Conservation (phyloP, 371 early-diverging fungal species). For the Lichtheimia hyalospora region DNA sequence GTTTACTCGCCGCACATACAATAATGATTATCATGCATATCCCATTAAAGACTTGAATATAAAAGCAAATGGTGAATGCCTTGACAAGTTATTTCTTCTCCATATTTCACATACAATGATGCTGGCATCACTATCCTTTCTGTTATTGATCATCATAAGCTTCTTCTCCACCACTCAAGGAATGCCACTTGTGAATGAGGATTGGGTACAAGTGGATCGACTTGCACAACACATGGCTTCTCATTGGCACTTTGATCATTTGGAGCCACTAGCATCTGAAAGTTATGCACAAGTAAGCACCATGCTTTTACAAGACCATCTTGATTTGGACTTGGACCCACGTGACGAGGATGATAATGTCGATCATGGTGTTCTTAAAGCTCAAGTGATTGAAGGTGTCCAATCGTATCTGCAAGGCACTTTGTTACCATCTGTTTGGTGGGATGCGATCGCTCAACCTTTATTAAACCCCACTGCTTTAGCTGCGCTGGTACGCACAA, state of each 20-base stretch:
- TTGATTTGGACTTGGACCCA: not conserved
- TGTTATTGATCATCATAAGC: not conserved
- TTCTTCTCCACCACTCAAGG: not conserved
- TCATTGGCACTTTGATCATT: constrained; percentile 5
- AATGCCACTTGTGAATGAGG: not conserved
- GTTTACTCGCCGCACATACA: too few relatives aligned
- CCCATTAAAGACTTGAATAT: not conserved
- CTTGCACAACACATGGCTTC: constrained; percentile 3
- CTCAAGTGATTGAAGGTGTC: not conserved
- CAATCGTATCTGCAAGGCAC: not conserved
- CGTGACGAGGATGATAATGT: not conserved
- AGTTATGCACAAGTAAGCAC: not conserved
- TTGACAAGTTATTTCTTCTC: not conserved
- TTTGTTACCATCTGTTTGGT: not conserved
- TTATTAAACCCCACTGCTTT: not conserved
- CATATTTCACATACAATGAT: not conserved
- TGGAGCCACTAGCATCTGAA: not conserved
- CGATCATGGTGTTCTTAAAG: not conserved
- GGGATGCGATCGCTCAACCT: not conserved
- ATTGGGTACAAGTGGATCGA: not conserved
- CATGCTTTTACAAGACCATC: not conserved
- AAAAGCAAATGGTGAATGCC: not conserved
- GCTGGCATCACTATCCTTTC: too few relatives aligned
- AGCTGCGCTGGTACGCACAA: not conserved
- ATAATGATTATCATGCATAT: too few relatives aligned